phyloP scores from a whole-genome alignment of 2,329 filamentous ascomycete genomes.

The Paracorniculantispora psalliotae region DNA sequence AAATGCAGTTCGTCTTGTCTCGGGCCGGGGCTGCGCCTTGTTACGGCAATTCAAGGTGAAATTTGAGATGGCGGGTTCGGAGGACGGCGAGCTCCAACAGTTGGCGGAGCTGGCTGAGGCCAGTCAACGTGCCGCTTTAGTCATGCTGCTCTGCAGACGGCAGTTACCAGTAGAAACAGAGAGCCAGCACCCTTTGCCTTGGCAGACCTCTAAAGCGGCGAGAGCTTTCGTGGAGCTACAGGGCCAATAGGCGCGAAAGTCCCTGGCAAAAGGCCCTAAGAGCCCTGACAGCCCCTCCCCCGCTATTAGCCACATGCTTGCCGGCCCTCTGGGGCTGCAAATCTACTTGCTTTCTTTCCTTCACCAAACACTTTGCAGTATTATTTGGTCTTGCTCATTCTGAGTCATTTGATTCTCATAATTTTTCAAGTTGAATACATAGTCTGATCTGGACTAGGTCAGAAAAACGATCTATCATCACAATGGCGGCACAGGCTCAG shows the following conservation, averaged over 20 bases:
- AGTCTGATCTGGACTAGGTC: too few species aligned
- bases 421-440: too few species aligned
- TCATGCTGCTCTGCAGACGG: too few species aligned
- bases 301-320: background rate
- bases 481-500: conserved; percentile 46
- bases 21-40: conserved; percentile 2
- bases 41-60: conserved; percentile 3
- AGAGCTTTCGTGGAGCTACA: background rate
- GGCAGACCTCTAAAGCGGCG: conserved; percentile 4
- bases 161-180: too few species aligned
- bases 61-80: conserved; percentile 17
- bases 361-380: background rate
- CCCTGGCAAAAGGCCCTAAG: background rate
- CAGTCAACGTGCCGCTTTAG: background rate
- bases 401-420: background rate
- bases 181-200: too few species aligned
- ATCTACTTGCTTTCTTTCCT: background rate
- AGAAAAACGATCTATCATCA: too few species aligned
- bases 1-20: background rate
- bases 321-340: background rate
- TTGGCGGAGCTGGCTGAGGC: background rate
- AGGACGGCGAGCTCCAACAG: conserved; percentile 30
- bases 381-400: background rate
- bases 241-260: background rate
- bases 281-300: conserved; percentile 8